Conservation (phyloP, 164 flowering plant species). For the Brasenia schreberi region DNA sequence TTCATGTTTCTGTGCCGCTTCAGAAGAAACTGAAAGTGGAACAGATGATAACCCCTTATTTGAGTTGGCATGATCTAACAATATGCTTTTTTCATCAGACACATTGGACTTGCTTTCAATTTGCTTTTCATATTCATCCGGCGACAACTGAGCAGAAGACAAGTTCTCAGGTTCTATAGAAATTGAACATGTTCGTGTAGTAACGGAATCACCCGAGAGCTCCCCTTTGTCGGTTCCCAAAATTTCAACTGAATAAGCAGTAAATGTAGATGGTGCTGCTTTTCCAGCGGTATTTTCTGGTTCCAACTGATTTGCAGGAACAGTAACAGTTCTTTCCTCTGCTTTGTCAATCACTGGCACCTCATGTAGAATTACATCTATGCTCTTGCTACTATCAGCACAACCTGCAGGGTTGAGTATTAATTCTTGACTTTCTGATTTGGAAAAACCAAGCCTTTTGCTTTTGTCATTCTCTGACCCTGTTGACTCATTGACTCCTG, state of each 20-base stretch:
- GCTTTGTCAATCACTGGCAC: not conserved
- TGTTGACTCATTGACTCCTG: not conserved
- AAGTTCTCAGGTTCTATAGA: not conserved
- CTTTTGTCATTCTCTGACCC: constrained; percentile 6
- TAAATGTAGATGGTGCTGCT: not conserved
- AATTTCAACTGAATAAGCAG: not conserved
- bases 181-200: not conserved
- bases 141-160: not conserved
- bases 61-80: not conserved
- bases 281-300: constrained; percentile 9
- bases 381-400: not conserved
- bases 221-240: not conserved
- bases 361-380: not conserved
- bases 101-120: not conserved
- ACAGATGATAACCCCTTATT: not conserved
- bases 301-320: constrained; percentile 4
- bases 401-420: not conserved
- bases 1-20: constrained; percentile 12
- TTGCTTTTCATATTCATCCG: not conserved
- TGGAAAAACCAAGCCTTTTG: not conserved
- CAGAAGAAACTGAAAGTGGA: not conserved
- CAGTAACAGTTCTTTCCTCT: constrained; percentile 1
- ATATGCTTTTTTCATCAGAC: not conserved
- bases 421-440: not conserved
- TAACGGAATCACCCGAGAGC: not conserved